Percentiles rank a stretch among this genome's conserved stretches.
phyloP scores from a whole-genome alignment of 352 stramenopile species.

The Phytopythium chamaehyphon region DNA sequence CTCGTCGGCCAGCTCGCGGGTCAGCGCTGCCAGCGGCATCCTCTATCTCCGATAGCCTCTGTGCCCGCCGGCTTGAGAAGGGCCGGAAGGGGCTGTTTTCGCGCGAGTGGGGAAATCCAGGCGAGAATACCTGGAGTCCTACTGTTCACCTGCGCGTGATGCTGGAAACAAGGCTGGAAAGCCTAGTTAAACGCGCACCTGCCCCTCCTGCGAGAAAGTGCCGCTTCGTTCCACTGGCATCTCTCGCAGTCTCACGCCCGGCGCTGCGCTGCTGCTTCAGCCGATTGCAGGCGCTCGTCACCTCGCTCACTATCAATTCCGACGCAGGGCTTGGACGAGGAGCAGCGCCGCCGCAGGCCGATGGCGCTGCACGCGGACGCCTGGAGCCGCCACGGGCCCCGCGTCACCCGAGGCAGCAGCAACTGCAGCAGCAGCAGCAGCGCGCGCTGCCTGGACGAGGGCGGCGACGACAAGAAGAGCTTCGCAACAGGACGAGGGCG shows the following conservation, averaged over 20 bases:
- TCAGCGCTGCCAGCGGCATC: conserved; percentile 56
- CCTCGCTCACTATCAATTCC: not conserved
- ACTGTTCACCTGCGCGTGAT: too few species aligned
- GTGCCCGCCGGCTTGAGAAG: too few species aligned
- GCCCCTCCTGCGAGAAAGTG: not conserved
- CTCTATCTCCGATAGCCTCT: too few species aligned
- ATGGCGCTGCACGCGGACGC: conserved; percentile 4
- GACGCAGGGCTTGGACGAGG: not conserved
- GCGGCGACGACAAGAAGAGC: conserved; percentile 28
- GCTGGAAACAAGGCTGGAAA: too few species aligned
- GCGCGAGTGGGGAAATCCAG: too few species aligned
- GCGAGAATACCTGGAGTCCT: too few species aligned
- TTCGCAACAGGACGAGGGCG: conserved; percentile 6
- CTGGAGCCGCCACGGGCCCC: not conserved
- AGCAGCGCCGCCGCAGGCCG: not conserved
- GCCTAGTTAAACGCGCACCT: too few species aligned
- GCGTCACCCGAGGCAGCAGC: too few species aligned
- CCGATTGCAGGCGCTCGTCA: not conserved
- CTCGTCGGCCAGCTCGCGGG: conserved; percentile 53
- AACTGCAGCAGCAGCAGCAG: not conserved
- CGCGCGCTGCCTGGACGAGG: conserved; percentile 9
- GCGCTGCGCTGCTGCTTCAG: not conserved
- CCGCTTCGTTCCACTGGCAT: conserved; percentile 2
- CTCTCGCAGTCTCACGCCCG: conserved; percentile 2
- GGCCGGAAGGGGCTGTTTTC: too few species aligned